Conservation (phyloP, 2,329 filamentous ascomycete species). For the Leptographium wingfieldii region DNA sequence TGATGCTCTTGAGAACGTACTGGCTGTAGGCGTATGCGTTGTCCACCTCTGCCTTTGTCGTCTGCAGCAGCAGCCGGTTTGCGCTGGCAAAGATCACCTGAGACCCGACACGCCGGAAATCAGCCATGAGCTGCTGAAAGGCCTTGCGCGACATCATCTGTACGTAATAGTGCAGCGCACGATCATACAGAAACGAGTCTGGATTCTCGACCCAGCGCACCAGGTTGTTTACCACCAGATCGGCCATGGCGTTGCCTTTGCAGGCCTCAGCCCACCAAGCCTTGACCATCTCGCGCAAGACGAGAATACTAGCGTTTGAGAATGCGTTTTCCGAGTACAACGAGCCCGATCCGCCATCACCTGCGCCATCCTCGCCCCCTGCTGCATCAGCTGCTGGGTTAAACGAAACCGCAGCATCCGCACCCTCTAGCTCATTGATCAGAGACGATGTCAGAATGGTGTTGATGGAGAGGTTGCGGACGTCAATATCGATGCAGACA, state of each 20-base stretch:
- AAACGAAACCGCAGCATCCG: conserved; percentile 73
- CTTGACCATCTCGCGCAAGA: conserved; percentile 96
- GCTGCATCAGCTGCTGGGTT: conserved; percentile 49
- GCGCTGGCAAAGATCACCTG: conserved; percentile 92
- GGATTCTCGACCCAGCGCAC: conserved; percentile 95
- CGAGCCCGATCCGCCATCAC: conserved; percentile 53
- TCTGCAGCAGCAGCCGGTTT: conserved; percentile 82
- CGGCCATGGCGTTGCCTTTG: conserved; percentile 82
- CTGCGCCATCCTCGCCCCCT: conserved; percentile 54
- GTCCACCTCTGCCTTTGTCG: conserved; percentile 89
- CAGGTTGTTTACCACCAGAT: conserved; percentile 93
- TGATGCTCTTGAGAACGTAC: conserved; percentile 96
- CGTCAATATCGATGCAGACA: conserved; percentile 88
- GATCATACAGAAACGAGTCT: conserved; percentile 88
- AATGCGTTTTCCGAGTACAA: conserved; percentile 84
- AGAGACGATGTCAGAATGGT: conserved; percentile 93
- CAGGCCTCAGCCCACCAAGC: conserved; percentile 96
- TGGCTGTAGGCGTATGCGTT: conserved; percentile 95
- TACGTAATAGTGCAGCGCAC: conserved; percentile 89
- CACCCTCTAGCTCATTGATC: conserved; percentile 90
- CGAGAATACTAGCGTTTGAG: conserved; percentile 77
- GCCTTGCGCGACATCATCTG: conserved; percentile 98
- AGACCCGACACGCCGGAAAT: conserved; percentile 89
- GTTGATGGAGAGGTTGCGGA: conserved; percentile 93
- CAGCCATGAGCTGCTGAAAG: conserved; percentile 90